A percentile compares a stretch with the other conserved stretches of the same genome.
phyloP scores from a whole-genome alignment of 495 filamentous ascomycete species.

The Penicillium canariense region DNA sequence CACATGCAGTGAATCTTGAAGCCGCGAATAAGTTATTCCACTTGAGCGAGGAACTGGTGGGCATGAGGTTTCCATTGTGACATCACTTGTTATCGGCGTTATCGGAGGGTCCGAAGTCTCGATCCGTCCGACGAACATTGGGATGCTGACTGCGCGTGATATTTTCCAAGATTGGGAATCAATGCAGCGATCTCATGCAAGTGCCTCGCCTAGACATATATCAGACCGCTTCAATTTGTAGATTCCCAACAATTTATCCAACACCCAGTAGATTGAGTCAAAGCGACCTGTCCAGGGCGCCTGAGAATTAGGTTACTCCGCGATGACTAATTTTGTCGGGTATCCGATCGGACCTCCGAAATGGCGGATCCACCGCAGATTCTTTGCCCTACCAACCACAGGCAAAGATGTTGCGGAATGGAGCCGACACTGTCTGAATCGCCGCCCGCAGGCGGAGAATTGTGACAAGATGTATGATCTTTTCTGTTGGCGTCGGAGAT shows the following conservation, averaged over 20 bases:
- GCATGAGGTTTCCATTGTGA: constrained; percentile 27
- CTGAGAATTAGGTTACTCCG: constrained; percentile 2
- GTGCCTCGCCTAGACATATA: not conserved
- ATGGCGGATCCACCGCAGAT: constrained; percentile 22
- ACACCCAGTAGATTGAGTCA: not conserved
- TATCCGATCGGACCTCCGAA: constrained; percentile 29
- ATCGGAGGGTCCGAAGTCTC: constrained; percentile 12
- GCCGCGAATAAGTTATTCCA: constrained; percentile 43
- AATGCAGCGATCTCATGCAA: not conserved
- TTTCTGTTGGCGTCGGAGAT: constrained; percentile 19
- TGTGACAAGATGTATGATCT: constrained; percentile 11
- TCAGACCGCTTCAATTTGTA: not conserved
- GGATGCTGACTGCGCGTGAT: not conserved
- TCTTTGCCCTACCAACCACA: constrained; percentile 13
- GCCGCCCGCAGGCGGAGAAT: constrained; percentile 16
- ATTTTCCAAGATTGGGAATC: not conserved
- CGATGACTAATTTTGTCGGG: constrained; percentile 9
- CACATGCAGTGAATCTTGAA: constrained; percentile 31
- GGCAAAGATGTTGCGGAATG: constrained; percentile 17
- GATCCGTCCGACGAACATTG: not conserved
- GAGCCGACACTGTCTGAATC: constrained; percentile 11
- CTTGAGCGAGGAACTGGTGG: constrained; percentile 51
- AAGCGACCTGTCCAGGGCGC: not conserved
- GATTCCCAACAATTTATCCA: not conserved
- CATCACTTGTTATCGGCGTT: not conserved